Conservation (phyloP, 768 basidiomycete genomes). For the Leccinum longicurvipes region DNA sequence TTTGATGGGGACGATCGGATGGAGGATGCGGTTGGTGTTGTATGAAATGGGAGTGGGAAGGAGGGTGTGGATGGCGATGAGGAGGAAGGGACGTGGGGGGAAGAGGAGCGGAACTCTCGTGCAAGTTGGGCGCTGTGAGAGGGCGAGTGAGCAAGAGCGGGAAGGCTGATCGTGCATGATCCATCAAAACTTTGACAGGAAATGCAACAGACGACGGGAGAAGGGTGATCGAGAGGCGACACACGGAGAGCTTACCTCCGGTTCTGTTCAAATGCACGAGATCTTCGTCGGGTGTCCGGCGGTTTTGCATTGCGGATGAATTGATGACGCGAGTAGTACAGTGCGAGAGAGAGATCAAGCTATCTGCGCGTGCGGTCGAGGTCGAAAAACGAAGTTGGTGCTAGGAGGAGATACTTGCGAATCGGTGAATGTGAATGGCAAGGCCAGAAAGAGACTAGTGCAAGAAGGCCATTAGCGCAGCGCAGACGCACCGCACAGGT, state of each 20-base stretch:
- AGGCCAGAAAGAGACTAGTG: too few relatives aligned
- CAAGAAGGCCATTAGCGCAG: too few relatives aligned
- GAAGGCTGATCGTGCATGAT: constrained; percentile 15
- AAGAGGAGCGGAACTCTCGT: not conserved
- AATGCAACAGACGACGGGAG: constrained; percentile 6
- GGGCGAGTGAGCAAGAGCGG: not conserved
- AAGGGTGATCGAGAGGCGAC: constrained; percentile 7
- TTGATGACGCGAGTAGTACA: not conserved
- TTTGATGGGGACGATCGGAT: not conserved
- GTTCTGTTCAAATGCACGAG: constrained; percentile 3
- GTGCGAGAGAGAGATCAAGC: not conserved
- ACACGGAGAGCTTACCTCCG: constrained; percentile 29
- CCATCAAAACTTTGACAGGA: constrained; percentile 7
- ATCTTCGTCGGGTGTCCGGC: constrained; percentile 20
- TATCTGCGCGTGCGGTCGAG: too few relatives aligned
- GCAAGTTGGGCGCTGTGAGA: constrained; percentile 1
- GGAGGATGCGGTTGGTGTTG: not conserved
- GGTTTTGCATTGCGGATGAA: constrained; percentile 24
- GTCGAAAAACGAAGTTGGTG: too few relatives aligned
- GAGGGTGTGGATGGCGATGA: not conserved
- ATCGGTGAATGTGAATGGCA: too few relatives aligned
- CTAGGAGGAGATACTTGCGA: too few relatives aligned
- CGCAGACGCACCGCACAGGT: too few relatives aligned
- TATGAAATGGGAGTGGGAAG: not conserved
- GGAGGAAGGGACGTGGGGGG: not conserved